phyloP scores from a whole-genome alignment of 1,284 basidiomycete genomes.

The Ustilago loliicola region DNA sequence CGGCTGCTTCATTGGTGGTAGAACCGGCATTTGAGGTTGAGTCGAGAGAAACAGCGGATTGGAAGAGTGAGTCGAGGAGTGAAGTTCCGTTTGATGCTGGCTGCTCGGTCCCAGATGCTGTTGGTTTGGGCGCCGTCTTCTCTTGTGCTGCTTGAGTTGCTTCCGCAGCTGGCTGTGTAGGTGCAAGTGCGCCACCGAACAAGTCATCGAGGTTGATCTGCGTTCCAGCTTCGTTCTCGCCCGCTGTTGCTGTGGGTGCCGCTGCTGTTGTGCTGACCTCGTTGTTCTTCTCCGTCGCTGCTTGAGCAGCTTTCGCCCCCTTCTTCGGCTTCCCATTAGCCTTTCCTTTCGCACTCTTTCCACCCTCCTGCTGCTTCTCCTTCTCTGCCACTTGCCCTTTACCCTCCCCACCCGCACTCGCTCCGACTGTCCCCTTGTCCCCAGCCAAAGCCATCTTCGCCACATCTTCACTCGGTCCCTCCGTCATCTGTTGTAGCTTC shows the following conservation, averaged over 20 bases:
- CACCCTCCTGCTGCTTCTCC: constrained; percentile 18
- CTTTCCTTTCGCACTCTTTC: constrained; percentile 9
- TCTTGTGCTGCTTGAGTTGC: background rate
- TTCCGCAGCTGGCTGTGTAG: background rate
- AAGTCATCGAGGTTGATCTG: constrained; percentile 50
- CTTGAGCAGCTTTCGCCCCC: constrained; percentile 19
- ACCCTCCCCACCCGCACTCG: background rate
- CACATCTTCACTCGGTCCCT: constrained; percentile 37
- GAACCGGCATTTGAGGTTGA: background rate
- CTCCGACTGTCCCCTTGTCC: constrained; percentile 4
- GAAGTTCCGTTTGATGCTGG: constrained; percentile 14
- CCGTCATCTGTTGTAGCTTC: constrained; percentile 47
- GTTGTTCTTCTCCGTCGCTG: constrained; percentile 21
- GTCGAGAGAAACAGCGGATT: constrained; percentile 33
- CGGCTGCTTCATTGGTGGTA: background rate
- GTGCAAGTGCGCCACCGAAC: constrained; percentile 22
- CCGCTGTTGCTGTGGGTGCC: background rate
- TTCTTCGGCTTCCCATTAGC: constrained; percentile 30
- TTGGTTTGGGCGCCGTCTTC: background rate
- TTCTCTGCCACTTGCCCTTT: constrained; percentile 16
- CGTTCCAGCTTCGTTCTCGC: constrained; percentile 11
- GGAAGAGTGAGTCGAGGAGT: constrained; percentile 42
- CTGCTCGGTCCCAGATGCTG: no score
- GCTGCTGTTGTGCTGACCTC: constrained; percentile 17
- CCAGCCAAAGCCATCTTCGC: constrained; percentile 14